Base-by-base conservation (phyloP, 495 filamentous ascomycete species). In the Rhypophila decipiens region DNA sequence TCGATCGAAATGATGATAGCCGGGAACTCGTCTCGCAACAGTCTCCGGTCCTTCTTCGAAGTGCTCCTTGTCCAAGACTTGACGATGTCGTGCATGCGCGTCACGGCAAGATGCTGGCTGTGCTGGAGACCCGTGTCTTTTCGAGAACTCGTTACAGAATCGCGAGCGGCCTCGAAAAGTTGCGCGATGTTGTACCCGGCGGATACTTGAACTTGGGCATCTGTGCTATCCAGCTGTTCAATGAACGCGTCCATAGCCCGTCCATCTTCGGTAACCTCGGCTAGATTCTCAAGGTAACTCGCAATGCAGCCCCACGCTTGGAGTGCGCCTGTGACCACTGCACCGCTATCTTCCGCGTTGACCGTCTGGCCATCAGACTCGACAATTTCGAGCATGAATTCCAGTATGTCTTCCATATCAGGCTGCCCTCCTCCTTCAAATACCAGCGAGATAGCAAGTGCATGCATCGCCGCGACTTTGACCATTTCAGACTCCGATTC, bases 111-210 rank as follows among this genome's bases (percentile, higher is more conserved):
- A 31, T 82, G 75, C 10, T 77, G 78, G 22, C 75, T 64, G 46
- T 66, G 68, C 37, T 66, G 66, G 47, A 72, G 56, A 45, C 68
- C 56, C 50, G 61, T 57, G 8, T 57, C 55, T 49, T 84, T 77
- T 15, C 75, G 73, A 4, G 75, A 73, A 36, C 84, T 82, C 2
- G 83, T 76, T 40, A 87, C 82, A 24, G 81, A 72, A 50, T 79
- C 76, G 55, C 72, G 82, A 74, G 70, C 86, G 81, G 59, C 88
- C 58, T 97, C 91, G 55, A 88, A 94, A 1, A 96, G 72, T 1
- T 96, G 70, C 2, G 91, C 91, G 52, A 97, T 93, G 61, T 90
- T 90, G 55, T 90, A 84, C 0, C 89, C 93, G 1, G 93, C 89
- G 2, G 86, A 82, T 42, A 93, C 81, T 62, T 95, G 88, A 1